Conservation (phyloP, 352 stramenopile species). For the Phytophthora citricola region DNA sequence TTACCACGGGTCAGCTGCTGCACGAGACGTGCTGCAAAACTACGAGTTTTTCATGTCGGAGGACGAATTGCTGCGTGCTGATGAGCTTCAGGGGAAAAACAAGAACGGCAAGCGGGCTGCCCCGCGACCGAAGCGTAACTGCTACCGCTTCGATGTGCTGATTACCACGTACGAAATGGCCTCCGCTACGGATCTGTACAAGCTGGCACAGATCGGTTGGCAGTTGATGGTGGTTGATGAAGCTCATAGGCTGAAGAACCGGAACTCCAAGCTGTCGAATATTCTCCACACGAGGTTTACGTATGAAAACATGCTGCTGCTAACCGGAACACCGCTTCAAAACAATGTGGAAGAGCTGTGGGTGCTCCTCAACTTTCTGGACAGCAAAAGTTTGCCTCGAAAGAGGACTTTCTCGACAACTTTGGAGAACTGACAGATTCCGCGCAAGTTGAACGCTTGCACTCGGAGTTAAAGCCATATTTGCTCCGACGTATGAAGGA, state of each 20-base stretch:
- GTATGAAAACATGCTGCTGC: slow-evolving; percentile 87
- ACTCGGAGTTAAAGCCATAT: slow-evolving; percentile 86
- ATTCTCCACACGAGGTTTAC: slow-evolving; percentile 82
- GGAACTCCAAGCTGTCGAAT: slow-evolving; percentile 95
- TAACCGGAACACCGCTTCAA: slow-evolving; percentile 92
- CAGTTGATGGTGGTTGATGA: slow-evolving; percentile 98
- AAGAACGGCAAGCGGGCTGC: slow-evolving; percentile 31
- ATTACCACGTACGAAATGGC: slow-evolving; percentile 99
- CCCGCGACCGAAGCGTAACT: slow-evolving; percentile 51
- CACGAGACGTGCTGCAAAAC: slow-evolving; percentile 92
- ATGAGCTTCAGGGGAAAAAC: slow-evolving; percentile 39
- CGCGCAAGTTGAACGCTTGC: slow-evolving; percentile 88
- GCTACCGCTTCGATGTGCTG: slow-evolving; percentile 98
- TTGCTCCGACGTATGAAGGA: slow-evolving; percentile 90
- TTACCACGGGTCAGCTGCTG: slow-evolving; percentile 95
- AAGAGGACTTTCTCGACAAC: slow-evolving; percentile 93
- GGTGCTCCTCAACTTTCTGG: slow-evolving; percentile 99
- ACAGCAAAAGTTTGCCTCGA: slow-evolving; percentile 94
- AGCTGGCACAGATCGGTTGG: slow-evolving; percentile 95
- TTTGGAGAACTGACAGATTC: slow-evolving; percentile 95
- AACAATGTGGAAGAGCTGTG: slow-evolving; percentile 96
- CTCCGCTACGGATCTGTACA: slow-evolving; percentile 92
- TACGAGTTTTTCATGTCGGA: slow-evolving; percentile 94
- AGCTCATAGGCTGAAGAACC: slow-evolving; percentile 99
- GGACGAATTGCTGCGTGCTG: slow-evolving; percentile 50